A percentile compares a stretch with the other conserved stretches of the same genome.
These are phyloP conservation scores for Astrephomene gubernaculifera DNA, from an alignment of 139 green algal genomes.

Conservation along the genomic window DNA sequence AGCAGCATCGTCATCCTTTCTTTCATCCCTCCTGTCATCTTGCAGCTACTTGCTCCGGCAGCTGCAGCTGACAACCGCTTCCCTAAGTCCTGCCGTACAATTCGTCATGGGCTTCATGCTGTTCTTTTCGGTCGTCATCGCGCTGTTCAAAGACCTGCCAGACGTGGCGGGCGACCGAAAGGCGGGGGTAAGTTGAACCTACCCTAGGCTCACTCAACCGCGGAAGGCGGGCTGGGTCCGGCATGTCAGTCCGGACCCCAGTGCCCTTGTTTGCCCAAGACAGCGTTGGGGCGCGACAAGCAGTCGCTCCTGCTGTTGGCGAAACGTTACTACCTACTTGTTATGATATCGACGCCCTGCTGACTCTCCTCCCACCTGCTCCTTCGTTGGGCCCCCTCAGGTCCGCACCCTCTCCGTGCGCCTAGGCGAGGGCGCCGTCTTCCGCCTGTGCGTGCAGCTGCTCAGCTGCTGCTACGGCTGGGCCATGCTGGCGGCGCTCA, in stretches of 20 bases:
- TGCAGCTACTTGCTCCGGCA: too few species aligned
- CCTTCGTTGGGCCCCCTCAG: slow-evolving; percentile 48
- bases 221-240: too few species aligned
- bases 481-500: slow-evolving; percentile 66
- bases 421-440: slow-evolving; percentile 79
- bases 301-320: too few species aligned
- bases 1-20: background rate
- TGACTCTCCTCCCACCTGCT: too few species aligned
- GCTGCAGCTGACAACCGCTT: background rate
- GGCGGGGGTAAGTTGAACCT: slow-evolving; percentile 8
- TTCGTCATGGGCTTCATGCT: slow-evolving; percentile 94
- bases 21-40: too few species aligned
- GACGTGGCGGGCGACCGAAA: slow-evolving; percentile 86
- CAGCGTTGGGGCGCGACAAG: too few species aligned
- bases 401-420: slow-evolving; percentile 89
- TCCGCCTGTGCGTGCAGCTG: slow-evolving; percentile 88
- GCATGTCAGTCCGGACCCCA: too few species aligned
- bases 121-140: slow-evolving; percentile 94
- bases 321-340: too few species aligned
- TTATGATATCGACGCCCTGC: too few species aligned
- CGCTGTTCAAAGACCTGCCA: slow-evolving; percentile 98
- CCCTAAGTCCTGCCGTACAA: slow-evolving; percentile 56
- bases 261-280: too few species aligned
- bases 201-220: too few species aligned
- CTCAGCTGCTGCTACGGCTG: slow-evolving; percentile 81